Percentiles rank a stretch among this genome's conserved stretches.
Conservation (phyloP, 192 early-diverging fungal species). For the Irineochytrium annulatum region DNA sequence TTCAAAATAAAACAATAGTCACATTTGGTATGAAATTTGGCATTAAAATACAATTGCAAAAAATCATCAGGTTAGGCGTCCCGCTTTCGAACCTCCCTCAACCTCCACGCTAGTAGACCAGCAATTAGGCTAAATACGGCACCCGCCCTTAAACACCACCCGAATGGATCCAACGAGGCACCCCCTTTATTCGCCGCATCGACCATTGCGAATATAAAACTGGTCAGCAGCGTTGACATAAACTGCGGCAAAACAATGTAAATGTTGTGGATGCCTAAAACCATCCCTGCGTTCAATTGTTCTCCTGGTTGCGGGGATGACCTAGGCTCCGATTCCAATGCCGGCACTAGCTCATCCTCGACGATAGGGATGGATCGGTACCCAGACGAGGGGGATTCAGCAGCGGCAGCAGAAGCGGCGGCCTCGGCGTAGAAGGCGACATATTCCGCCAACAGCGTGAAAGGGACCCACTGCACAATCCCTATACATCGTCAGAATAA, state of each 20-base stretch:
- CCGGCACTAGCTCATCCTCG: conserved; percentile 13
- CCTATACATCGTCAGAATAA: conserved; percentile 27
- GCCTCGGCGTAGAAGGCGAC: conserved; percentile 25
- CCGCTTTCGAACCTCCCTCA: conserved; percentile 18
- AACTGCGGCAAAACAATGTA: conserved; percentile 95
- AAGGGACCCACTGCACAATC: conserved; percentile 88
- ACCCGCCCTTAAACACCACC: conserved; percentile 68
- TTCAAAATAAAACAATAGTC: no score
- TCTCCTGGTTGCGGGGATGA: not conserved
- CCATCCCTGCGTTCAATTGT: conserved; percentile 43
- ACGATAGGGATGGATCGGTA: conserved; percentile 21
- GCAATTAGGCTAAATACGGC: conserved; percentile 66
- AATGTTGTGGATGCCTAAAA: conserved; percentile 93
- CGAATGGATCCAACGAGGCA: conserved; percentile 43
- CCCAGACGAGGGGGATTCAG: no score
- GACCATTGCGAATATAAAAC: conserved; percentile 67
- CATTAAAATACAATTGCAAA: no score
- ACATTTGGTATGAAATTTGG: no score
- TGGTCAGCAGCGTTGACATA: conserved; percentile 70
- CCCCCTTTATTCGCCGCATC: conserved; percentile 35
- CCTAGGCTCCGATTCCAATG: not conserved
- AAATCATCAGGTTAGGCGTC: no score
- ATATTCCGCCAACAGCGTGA: conserved; percentile 81
- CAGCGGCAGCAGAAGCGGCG: no score
- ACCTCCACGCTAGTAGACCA: conserved; percentile 46